Conservation (phyloP, 1,284 basidiomycete genomes). For the Microbotryum silenes-acaulis region DNA sequence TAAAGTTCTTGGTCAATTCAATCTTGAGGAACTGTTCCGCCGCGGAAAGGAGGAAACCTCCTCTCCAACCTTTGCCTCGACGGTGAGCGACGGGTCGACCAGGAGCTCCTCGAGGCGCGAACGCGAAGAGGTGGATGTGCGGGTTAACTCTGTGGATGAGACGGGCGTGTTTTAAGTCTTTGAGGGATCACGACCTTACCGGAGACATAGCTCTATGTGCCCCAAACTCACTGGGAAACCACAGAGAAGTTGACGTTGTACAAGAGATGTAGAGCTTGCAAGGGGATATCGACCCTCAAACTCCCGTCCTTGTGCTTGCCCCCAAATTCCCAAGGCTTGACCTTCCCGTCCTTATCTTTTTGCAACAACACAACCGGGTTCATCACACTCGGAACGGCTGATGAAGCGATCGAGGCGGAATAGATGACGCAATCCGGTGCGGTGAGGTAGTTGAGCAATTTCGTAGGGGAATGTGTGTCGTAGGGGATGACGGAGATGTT, state of each 20-base stretch:
- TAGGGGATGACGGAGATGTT: conserved; percentile 60
- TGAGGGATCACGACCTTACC: no score
- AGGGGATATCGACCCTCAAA: conserved; percentile 84
- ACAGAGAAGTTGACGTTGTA: conserved; percentile 81
- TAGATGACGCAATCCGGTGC: conserved; percentile 71
- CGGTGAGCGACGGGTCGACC: conserved; percentile 87
- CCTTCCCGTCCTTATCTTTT: conserved; percentile 71
- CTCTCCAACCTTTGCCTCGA: conserved; percentile 91
- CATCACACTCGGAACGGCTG: conserved; percentile 74
- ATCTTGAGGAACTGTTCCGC: conserved; percentile 76
- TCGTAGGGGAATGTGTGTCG: conserved; percentile 58
- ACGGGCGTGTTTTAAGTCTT: no score
- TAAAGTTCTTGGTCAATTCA: conserved; percentile 91
- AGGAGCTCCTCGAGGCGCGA: conserved; percentile 84
- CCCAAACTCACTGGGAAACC: conserved; percentile 73
- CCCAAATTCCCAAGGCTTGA: conserved; percentile 54
- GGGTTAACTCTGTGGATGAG: conserved; percentile 43
- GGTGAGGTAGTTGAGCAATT: conserved; percentile 89
- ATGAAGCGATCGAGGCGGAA: conserved; percentile 61
- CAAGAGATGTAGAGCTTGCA: conserved; percentile 49
- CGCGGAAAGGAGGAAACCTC: conserved; percentile 73
- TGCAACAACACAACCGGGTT: conserved; percentile 56
- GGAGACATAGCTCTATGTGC: no score
- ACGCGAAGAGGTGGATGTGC: conserved; percentile 97
- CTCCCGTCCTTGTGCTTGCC: conserved; percentile 59